Base-by-base conservation (phyloP, 2,329 filamentous ascomycete genomes). In the Penicillium sumatraense region DNA sequence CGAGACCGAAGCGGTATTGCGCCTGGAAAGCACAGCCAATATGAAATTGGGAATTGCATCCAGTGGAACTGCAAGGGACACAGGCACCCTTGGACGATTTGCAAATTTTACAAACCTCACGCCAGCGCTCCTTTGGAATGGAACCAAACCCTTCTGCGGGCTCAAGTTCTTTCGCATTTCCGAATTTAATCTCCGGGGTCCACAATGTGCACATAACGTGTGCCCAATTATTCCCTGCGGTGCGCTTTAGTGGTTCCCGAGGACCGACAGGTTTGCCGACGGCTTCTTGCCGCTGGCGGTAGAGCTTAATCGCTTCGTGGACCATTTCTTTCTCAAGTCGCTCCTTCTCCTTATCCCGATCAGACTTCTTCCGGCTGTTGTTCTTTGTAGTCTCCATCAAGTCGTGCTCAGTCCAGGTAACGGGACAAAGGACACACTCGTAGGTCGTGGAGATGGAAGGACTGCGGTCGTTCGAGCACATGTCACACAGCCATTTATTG, bases 151-250 rank as follows among this genome's bases (percentile, higher is more conserved):
- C 93, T 76, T 99, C 95, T 2, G 90, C 92, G 27, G 92, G 89
- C 64, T 92, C 89, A 29, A 99, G 78, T 16, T 89, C 86, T 67
- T 88, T 87, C 16, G 92, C 89, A 65, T 90, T 90, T 59, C 90
- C 93, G 73, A 97, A 99, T 68, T 93, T 95, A 66, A 96, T 88
- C 74, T 99, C 95, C 0, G 91, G 87, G 10, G 89, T 93, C 87
- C 91, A 98, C 16, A 96, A 81, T 1, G 95, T 93, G 69, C 95
- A 99, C 33, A 89, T 88, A 24, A 98, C 91, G 71, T 99, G 95
- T 14, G 97, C 91, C 95, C 95, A 99, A 69, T 98, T 98, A 76
- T 98, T 98, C 71, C 96, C 92, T 3, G 89, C 90, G 0, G 95
- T 99, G 46, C 91, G 86, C 77, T 99, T 99, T 59, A 99, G 80